Conservation (phyloP, 163 green algal genomes). For the Scenedesmus sp. region DNA sequence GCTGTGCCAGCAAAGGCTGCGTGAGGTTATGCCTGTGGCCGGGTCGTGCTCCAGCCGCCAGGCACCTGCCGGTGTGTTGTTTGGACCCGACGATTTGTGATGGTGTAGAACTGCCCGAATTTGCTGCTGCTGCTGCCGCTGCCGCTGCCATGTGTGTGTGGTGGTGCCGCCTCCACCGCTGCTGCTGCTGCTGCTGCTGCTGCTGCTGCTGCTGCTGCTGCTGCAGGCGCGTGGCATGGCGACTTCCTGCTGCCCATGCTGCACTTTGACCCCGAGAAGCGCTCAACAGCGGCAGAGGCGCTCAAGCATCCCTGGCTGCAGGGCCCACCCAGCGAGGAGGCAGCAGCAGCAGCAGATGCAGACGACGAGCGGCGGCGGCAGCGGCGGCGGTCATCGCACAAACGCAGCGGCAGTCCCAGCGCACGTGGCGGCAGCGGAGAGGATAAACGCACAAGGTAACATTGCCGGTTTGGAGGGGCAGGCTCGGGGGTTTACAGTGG, state of each 20-base stretch:
- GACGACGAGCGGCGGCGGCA: not conserved
- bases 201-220: not conserved
- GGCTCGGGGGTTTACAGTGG: not conserved
- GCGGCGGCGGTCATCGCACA: constrained; percentile 24
- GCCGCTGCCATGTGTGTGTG: too few relatives aligned
- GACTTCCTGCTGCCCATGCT: constrained; percentile 97
- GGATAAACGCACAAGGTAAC: constrained; percentile 43
- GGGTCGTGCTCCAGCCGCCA: not conserved
- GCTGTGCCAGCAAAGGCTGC: too few relatives aligned
- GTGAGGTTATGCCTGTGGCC: not conserved
- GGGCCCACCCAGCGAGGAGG: not conserved
- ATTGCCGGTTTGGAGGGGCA: not conserved
- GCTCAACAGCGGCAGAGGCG: constrained; percentile 90
- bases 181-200: not conserved
- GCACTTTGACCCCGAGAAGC: constrained; percentile 87
- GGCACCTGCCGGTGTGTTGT: not conserved
- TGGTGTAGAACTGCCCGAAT: too few relatives aligned
- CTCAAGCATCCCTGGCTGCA: constrained; percentile 95
- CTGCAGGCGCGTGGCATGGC: constrained; percentile 83
- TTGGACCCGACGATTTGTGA: too few relatives aligned
- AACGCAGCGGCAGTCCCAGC: constrained; percentile 34
- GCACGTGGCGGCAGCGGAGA: not conserved
- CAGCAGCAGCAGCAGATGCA: constrained; percentile 30
- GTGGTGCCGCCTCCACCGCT: not conserved
- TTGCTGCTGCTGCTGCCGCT: too few relatives aligned